Base-by-base conservation (phyloP, 1,139 yeast species). In the Diutina scorzettiae region DNA sequence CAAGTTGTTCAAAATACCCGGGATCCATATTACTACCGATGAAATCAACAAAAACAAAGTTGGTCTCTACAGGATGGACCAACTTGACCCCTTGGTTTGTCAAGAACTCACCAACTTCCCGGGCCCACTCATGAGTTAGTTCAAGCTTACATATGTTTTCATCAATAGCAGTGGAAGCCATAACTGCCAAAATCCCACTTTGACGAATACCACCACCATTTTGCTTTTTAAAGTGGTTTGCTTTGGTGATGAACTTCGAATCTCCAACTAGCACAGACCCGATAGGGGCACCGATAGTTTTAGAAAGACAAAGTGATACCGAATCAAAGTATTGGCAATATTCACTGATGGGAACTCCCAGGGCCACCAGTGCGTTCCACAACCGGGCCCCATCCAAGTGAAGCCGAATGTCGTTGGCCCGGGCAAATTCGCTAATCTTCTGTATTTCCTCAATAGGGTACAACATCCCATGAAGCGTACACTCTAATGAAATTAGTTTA, bases 171-270 rank as follows among this genome's bases (percentile, higher is more conserved):
- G 57, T 57, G 16, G 57, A 55, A 2, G 72, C 73, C 71, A 66
- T 66, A 43, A 55, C 51, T 3, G 71, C 59, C 45, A 67, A 52
- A 21, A 67, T 47, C 1, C 74, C 74, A 14, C 71, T 60, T 52
- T 69, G 74, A 46, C 74, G 57, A 40, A 69, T 63, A 4, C 74
- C 73, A 9, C 74, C 73, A 39, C 74, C 74, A 44, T 58, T 59
- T 49, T 69, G 74, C 48, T 69, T 69, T 42, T 60, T 64, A 53
- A 69, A 68, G 49, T 69, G 73, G 48, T 68, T 69, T 28, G 73
- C 71, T 50, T 67, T 69, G 20, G 49, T 49, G 17, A 68, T 63
- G 48, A 65, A 61, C 33, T 53, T 53, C 31, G 49, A 44, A 19
- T 54, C 52, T 1, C 67, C 60, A 1, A 68, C 73, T 43, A 69